Base-by-base conservation (phyloP, 2,329 filamentous ascomycete species). In the Beauveria scarabaeidicola region DNA sequence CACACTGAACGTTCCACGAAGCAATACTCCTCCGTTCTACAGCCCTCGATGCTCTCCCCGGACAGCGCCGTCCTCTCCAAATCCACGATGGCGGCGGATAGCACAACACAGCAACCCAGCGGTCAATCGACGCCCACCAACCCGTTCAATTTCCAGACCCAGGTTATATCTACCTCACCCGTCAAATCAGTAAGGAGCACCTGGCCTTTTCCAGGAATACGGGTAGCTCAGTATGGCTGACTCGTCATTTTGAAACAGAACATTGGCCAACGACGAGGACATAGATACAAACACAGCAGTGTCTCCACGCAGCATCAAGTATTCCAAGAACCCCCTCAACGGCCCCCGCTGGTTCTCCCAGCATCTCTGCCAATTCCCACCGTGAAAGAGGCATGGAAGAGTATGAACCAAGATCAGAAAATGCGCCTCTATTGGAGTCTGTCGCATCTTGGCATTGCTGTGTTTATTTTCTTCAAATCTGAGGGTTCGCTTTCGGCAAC, bases 221-320 rank as follows among this genome's bases (percentile, higher is more conserved):
- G 15, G 13, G 32, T 27, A 36, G 19, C 41, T 21, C 40, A 15
- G 11, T 5, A 40, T n/a, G 41, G 41, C 52, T 56, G 25, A 38
- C 63, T 44, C n/a, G 32, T 36, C 32, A 11, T 27, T 19, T 8
- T 44, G 57, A 72, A 95, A 29, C 32, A 58, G 87, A 93, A 91
- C 66, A 85, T 97, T 64, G 92, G 92, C 64, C 90, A 96, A 73
- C 86, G 94, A 65, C 88, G 93, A 62, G 94, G 94, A 63, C 94
- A 99, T 77, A 91, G 94, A 72, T 99, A 99, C 81, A 96, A 97
- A 71, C 93, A 97, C 77, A 95, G 90, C 72, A 96, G 90, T 71
- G 88, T 99, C 60, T 96, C 90, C 21, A 77, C 84, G 8, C 84
- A 87, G 67, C 92, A 97, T 71, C 92, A 97, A 73, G 95, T 97